A percentile compares a stretch with the other conserved stretches of the same genome.
Conservation (phyloP, 1,139 yeast species). For the Blastobotrys buckinghamii region DNA sequence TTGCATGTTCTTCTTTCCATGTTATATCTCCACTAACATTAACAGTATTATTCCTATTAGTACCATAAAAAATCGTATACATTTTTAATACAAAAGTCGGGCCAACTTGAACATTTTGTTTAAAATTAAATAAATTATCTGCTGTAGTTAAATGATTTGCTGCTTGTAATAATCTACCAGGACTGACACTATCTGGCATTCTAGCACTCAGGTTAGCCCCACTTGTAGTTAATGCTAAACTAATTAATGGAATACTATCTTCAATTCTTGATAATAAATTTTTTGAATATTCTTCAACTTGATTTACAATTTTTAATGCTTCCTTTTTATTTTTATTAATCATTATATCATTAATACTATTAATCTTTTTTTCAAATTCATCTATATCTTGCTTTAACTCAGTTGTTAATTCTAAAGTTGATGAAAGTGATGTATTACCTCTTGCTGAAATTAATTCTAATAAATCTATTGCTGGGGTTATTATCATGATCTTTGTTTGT, state of each 20-base stretch:
- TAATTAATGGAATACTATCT: conserved; percentile 64
- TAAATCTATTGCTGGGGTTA: conserved; percentile 65
- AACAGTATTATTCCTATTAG: conserved; percentile 36
- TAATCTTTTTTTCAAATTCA: conserved; percentile 49
- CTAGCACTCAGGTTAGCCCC: conserved; percentile 58
- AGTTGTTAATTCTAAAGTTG: conserved; percentile 51
- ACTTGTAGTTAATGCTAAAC: conserved; percentile 61
- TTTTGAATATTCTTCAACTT: conserved; percentile 47
- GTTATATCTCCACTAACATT: conserved; percentile 41
- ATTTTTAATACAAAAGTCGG: conserved; percentile 55
- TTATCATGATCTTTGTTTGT: conserved; percentile 55
- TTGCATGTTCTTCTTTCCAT: conserved; percentile 73
- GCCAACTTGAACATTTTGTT: conserved; percentile 34
- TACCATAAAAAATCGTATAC: conserved; percentile 62
- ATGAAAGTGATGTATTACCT: conserved; percentile 60
- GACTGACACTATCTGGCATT: conserved; percentile 52
- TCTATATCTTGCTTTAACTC: conserved; percentile 56
- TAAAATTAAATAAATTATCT: conserved; percentile 30
- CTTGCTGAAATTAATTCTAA: conserved; percentile 64
- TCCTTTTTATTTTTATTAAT: conserved; percentile 12
- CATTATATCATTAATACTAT: conserved; percentile 22
- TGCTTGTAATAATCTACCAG: conserved; percentile 63
- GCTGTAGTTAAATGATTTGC: conserved; percentile 45
- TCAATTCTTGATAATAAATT: conserved; percentile 50
- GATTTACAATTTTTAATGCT: conserved; percentile 41